A percentile compares a stretch with the other conserved stretches of the same genome.
Conservation (phyloP, 805 yeast species). For the Candida odintsovae region DNA sequence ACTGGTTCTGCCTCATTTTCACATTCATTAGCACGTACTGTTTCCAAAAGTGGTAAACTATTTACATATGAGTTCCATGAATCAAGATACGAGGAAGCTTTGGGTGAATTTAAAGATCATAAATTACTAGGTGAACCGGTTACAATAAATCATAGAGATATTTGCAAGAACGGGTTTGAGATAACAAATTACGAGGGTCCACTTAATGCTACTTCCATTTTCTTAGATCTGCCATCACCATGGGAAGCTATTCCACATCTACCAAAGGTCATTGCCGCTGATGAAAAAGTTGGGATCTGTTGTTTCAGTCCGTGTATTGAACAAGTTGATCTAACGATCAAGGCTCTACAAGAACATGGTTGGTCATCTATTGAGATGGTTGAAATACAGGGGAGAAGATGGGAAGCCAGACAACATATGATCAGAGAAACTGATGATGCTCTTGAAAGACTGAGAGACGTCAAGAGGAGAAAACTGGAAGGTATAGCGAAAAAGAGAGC, state of each 20-base stretch:
- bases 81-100: slow-evolving; percentile 75
- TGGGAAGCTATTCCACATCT: slow-evolving; percentile 91
- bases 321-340: slow-evolving; percentile 86
- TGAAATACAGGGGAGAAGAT: slow-evolving; percentile 76
- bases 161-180: slow-evolving; percentile 80
- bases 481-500: slow-evolving; percentile 52
- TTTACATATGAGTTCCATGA: slow-evolving; percentile 91
- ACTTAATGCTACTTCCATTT: slow-evolving; percentile 67
- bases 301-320: slow-evolving; percentile 98
- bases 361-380: slow-evolving; percentile 91
- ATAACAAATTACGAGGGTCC: slow-evolving; percentile 32
- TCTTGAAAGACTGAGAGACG: slow-evolving; percentile 70
- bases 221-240: slow-evolving; percentile 92
- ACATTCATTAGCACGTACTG: slow-evolving; percentile 84
- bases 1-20: slow-evolving; percentile 97
- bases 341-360: slow-evolving; percentile 64
- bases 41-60: slow-evolving; percentile 47
- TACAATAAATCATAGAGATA: slow-evolving; percentile 84
- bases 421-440: slow-evolving; percentile 76
- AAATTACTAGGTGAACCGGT: slow-evolving; percentile 46
- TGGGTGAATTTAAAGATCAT: slow-evolving; percentile 69
- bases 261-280: slow-evolving; percentile 44
- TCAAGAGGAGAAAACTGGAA: slow-evolving; percentile 62
- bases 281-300: slow-evolving; percentile 63
- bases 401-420: slow-evolving; percentile 91